These are phyloP conservation scores for Apiotrichum porosum DNA, from an alignment of 1,284 basidiomycete species.

Conservation along the genomic window DNA sequence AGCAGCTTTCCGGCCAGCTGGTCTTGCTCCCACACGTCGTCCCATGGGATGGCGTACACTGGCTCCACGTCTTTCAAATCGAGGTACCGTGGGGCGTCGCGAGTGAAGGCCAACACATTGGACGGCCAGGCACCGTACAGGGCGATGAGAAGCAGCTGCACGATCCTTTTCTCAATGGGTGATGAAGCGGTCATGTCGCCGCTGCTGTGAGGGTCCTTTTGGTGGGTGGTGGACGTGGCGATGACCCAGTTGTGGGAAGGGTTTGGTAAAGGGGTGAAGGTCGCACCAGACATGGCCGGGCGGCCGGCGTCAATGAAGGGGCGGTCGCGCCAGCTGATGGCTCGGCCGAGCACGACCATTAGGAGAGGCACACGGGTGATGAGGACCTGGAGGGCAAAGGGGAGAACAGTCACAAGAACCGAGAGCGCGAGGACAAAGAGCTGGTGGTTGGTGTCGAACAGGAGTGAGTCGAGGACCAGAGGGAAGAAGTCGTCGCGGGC, in stretches of 20 bases:
- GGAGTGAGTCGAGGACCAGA: slow-evolving; percentile 24
- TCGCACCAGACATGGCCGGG: slow-evolving; percentile 19
- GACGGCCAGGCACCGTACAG: slow-evolving; percentile 45
- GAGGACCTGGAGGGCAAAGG: slow-evolving; percentile 30
- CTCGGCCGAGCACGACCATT: slow-evolving; percentile 38
- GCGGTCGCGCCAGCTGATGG: slow-evolving; percentile 40
- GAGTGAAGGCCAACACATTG: slow-evolving; percentile 41
- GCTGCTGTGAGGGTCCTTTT: too few relatives aligned
- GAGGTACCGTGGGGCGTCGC: slow-evolving; percentile 38
- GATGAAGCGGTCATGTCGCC: neutral
- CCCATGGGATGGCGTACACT: slow-evolving; percentile 38
- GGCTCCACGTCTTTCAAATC: slow-evolving; percentile 26
- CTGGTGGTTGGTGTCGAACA: slow-evolving; percentile 38
- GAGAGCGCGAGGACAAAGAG: slow-evolving; percentile 36
- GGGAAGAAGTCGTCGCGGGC: slow-evolving; percentile 23
- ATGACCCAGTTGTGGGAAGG: slow-evolving; percentile 23
- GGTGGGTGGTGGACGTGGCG: slow-evolving; percentile 10
- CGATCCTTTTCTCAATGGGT: slow-evolving; percentile 21
- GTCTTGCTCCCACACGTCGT: slow-evolving; percentile 32
- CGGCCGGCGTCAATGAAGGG: slow-evolving; percentile 31
- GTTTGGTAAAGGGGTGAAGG: slow-evolving; percentile 27
- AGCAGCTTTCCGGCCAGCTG: slow-evolving; percentile 28
- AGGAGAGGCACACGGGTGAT: slow-evolving; percentile 34
- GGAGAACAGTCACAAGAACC: slow-evolving; percentile 29
- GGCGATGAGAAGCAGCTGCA: slow-evolving; percentile 30